Evolutionary conservation across 805 yeast genomes (phyloP), one percentile per base, ranked within the genome.

Genomic region (Candida methanosorbosa): DNA sequence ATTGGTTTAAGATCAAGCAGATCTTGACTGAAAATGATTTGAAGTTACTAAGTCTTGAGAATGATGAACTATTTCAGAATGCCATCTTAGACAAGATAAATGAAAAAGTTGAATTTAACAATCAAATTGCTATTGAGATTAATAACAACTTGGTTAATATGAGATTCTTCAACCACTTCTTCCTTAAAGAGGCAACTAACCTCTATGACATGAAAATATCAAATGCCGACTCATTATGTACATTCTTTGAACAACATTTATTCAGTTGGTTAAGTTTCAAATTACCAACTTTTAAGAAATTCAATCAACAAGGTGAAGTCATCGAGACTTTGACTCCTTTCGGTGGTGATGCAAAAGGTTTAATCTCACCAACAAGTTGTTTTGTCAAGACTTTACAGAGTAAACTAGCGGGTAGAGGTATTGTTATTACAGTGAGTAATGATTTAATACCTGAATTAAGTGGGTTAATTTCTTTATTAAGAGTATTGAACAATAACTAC

Each of bases 351-450:
- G 28, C 32, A 4, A 18, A 27, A 5, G 13, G 21, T 16, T 6
- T 4, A 15, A 11, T 30, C 7, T 19, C 18, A 18, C 30, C 35
- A 18, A 26, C 34, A n/a, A n/a, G 32, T 14, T 53, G 63, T 38
- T 43, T 54, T 35, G 34, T 60, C 17, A 56, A 56, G 33, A 43
- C 38, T 5, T 36, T 60, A 21, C 56, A 57, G 27, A 29, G 40
- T 5, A 40, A 51, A 23, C 40, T 59, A 25, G 53, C 54, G 12
- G 77, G 76, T 4, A 56, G 54, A 39, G 84, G 84, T 4, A 67
- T 75, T 18, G 81, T 73, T 2, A 49, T 77, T 4, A 67, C 79
- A 3, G 68, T 70, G 1, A 48, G 68, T 14, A 68, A 74, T 37
- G 50, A 52, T 13, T 64, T 70, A 38, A 56, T 61, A 13, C 57